Evolutionary conservation across 176 grass and related monocot genomes (phyloP).

Genomic region (Otatea glauca): DNA sequence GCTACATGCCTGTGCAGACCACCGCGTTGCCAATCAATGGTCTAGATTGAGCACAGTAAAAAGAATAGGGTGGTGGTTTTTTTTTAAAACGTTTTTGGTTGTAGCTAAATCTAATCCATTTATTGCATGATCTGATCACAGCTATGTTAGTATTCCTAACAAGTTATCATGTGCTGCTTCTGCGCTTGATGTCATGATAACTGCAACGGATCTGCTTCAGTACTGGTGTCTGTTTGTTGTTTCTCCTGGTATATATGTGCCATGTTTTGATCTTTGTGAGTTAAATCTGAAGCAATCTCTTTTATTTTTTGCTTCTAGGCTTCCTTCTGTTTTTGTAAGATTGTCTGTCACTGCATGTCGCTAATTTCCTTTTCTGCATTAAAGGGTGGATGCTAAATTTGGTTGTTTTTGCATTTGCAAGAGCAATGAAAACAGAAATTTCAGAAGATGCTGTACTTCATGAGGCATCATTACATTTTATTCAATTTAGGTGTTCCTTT

Average conservation of each 20-base stretch:
- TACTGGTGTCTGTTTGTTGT: background rate
- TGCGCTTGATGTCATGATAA: background rate
- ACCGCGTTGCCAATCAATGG: background rate
- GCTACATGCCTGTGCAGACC: background rate
- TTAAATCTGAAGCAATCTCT: background rate
- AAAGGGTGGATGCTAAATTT: background rate
- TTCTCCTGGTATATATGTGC: background rate
- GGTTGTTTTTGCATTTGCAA: background rate
- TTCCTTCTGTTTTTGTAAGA: background rate
- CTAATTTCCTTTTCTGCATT: background rate
- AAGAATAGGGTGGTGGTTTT: background rate
- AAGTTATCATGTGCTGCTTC: background rate
- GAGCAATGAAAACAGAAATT: background rate
- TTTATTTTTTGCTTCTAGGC: background rate
- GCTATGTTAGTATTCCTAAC: background rate
- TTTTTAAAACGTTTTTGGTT: background rate
- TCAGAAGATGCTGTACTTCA: background rate
- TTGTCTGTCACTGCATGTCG: background rate
- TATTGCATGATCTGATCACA: background rate
- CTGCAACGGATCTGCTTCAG: background rate
- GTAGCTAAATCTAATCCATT: background rate
- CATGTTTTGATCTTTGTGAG: background rate
- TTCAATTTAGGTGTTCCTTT: background rate
- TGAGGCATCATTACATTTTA: constrained; percentile 1
- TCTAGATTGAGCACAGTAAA: background rate